These are phyloP conservation scores for Hyphodiscus sp. DNA, from an alignment of 2,329 filamentous ascomycete species.

Conservation along the genomic window DNA sequence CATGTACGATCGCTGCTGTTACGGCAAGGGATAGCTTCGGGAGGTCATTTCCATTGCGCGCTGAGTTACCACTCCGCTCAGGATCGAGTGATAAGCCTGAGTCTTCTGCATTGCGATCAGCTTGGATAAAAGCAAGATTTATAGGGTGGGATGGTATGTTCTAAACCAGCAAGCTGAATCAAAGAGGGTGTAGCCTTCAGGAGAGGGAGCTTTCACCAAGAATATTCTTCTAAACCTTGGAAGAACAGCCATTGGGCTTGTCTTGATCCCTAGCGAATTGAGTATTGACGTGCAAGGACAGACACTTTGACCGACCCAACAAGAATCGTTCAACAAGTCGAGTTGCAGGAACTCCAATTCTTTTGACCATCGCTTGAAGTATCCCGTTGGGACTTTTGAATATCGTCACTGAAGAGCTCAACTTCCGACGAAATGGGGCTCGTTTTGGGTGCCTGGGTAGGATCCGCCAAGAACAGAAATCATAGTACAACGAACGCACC, in stretches of 20 bases:
- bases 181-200: slow-evolving; percentile 19
- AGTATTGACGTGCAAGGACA: neutral
- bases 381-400: neutral
- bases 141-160: neutral
- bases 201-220: slow-evolving; percentile 10
- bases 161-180: neutral
- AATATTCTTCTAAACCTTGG: slow-evolving; percentile 6
- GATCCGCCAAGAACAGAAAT: too few relatives aligned
- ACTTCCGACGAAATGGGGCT: neutral
- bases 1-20: slow-evolving; percentile 11
- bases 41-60: neutral
- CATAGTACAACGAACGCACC: too few relatives aligned
- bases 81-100: neutral
- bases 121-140: neutral
- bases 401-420: neutral
- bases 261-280: neutral
- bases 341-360: neutral
- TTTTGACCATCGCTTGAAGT: neutral
- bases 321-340: neutral
- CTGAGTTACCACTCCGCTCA: neutral
- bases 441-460: too few relatives aligned
- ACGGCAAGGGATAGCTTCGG: neutral
- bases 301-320: neutral
- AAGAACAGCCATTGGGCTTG: neutral
- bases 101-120: neutral